Evolutionary conservation across 805 yeast species (phyloP).

Genomic region (Starmerella sirachaensis): DNA sequence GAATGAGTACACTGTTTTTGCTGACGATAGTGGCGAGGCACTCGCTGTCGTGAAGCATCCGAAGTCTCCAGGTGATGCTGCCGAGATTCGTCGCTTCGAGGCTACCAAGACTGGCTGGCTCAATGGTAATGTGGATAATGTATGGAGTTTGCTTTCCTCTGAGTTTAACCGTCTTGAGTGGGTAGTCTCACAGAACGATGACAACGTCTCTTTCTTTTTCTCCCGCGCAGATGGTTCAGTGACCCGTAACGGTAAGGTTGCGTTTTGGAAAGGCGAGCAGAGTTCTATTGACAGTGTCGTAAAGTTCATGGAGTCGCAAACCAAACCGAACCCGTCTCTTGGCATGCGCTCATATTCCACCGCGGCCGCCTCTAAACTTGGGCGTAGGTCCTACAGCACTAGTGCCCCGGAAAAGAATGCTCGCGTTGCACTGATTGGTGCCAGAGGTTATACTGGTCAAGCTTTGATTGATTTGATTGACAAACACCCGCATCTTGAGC

Average conservation of each 20-base stretch:
- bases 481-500: constrained; percentile 73
- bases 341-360: constrained; percentile 9
- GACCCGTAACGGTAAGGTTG: constrained; percentile 72
- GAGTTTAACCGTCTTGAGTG: constrained; percentile 70
- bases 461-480: constrained; percentile 79
- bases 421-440: constrained; percentile 89
- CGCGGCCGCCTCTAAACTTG: neutral
- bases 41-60: constrained; percentile 66
- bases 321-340: neutral
- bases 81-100: constrained; percentile 72
- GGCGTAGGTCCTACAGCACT: constrained; percentile 1
- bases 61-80: constrained; percentile 34
- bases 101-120: constrained; percentile 91
- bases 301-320: neutral
- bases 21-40: constrained; percentile 93
- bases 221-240: constrained; percentile 89
- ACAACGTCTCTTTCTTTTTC: constrained; percentile 85
- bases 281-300: constrained; percentile 41
- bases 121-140: constrained; percentile 90
- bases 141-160: constrained; percentile 67
- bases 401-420: constrained; percentile 41
- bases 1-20: constrained; percentile 47
- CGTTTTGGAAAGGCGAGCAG: constrained; percentile 88
- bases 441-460: constrained; percentile 96
- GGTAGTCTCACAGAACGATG: constrained; percentile 82